Evolutionary conservation across 2,329 filamentous ascomycete species (phyloP), one percentile per base, ranked within the genome.

Genomic region (Aspergillus eucalypticola): DNA sequence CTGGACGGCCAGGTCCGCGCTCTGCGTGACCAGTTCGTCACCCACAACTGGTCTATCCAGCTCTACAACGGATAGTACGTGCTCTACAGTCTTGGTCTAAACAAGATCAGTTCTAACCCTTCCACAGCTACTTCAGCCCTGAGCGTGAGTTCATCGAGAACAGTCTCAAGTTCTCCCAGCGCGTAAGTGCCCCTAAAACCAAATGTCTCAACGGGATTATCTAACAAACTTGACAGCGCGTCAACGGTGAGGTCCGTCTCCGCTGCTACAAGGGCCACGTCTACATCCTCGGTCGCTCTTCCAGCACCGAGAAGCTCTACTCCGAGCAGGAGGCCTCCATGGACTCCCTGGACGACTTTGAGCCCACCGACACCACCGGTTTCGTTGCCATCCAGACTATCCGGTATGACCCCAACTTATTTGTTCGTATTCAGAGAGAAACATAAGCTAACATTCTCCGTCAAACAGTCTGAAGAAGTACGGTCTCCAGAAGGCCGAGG

Each of bases 81-180:
- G 35, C 21, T 17, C n/a, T 11, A 11, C 13, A 8, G 5, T 25
- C 13, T 6, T 7, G 23, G 2, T 15, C 19, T 8, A 13, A 3
- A 29, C 6, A 13, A 8, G 11, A 6, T 3, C 0, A 13, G 51
- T 67, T 56, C 62, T 62, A 32, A 60, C 48, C 2, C 19, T n/a
- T 17, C 21, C 21, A 25, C 25, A 64, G 64, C 61, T 86, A 87
- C 82, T 90, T 90, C 80, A 88, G 85, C 13, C 87, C 88, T 32
- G 88, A 90, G 78, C 85, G 87, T 61, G 87, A 89, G 75, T 90
- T 89, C 78, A 79, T 90, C 59, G 86, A 92, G 78, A 83, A 86
- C 72, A 83, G 83, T 68, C 84, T 90, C 69, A 70, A 80, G 55
- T 83, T 83, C 65, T 82, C 78, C 46, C 87, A 90, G 74, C 83